phyloP scores from a whole-genome alignment of 108 stramenopile species.

The Nannochloropsis oceanica region DNA sequence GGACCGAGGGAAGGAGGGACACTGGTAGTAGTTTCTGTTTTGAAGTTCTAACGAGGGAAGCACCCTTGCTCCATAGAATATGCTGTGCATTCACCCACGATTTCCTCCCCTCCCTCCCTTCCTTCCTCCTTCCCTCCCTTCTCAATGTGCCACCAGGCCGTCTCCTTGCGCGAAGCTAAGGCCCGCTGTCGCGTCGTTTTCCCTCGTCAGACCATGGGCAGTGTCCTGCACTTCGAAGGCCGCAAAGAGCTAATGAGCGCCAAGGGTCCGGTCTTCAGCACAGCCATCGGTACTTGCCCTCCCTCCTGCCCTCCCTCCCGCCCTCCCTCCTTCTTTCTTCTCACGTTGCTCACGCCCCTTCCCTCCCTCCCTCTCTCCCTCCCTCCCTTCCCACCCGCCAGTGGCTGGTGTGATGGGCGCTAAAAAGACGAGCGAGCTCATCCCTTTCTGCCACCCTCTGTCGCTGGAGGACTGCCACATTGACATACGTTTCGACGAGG shows the following conservation, averaged over 20 bases:
- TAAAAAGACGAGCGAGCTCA: slow-evolving; percentile 33
- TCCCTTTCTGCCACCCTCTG: slow-evolving; percentile 45
- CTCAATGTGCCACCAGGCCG: background rate
- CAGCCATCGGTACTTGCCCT: slow-evolving; percentile 13
- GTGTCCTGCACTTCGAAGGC: background rate
- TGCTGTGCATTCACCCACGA: too few relatives aligned
- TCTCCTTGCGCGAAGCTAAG: background rate
- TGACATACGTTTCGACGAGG: background rate
- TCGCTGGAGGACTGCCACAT: slow-evolving; percentile 39
- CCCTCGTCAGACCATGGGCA: background rate
- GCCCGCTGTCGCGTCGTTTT: slow-evolving; percentile 5
- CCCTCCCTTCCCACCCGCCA: background rate
- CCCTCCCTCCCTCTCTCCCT: background rate
- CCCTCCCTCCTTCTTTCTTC: background rate
- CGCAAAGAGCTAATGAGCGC: slow-evolving; percentile 22
- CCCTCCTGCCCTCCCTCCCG: background rate
- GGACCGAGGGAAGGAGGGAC: too few relatives aligned
- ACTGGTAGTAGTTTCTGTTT: background rate
- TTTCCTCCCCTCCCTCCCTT: too few relatives aligned
- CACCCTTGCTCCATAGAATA: too few relatives aligned
- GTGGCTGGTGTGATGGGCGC: slow-evolving; percentile 42
- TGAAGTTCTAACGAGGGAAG: too few relatives aligned
- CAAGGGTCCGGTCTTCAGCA: slow-evolving; percentile 43
- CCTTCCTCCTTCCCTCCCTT: background rate
- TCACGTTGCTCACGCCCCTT: background rate